Percentiles rank a stretch among this genome's conserved stretches.
These are phyloP conservation scores for Apiotrichum mycotoxinovorans DNA, from an alignment of 1,284 basidiomycete species.

Conservation along the genomic window DNA sequence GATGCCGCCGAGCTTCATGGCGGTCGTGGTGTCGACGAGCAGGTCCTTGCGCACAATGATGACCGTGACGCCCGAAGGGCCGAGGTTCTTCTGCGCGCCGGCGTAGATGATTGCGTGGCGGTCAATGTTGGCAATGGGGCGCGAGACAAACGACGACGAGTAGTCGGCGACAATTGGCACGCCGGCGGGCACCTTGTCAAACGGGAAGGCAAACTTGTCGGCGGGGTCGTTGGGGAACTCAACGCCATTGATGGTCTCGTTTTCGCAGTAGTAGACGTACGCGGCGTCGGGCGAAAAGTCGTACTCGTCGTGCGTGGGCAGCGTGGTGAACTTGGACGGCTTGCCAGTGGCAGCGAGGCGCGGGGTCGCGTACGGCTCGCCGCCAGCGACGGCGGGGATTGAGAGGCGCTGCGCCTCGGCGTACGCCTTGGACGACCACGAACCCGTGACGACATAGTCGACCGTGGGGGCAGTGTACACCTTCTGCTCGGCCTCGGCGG, in stretches of 20 bases:
- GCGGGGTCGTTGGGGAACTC: slow-evolving; percentile 70
- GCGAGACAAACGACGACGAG: slow-evolving; percentile 94
- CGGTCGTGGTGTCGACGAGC: slow-evolving; percentile 78
- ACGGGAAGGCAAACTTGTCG: slow-evolving; percentile 86
- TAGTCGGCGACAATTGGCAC: slow-evolving; percentile 91
- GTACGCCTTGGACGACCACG: slow-evolving; percentile 82
- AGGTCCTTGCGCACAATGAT: slow-evolving; percentile 90
- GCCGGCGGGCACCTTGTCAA: slow-evolving; percentile 62
- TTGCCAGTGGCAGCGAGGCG: slow-evolving; percentile 66
- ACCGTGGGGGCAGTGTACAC: slow-evolving; percentile 51
- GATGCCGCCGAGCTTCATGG: slow-evolving; percentile 66
- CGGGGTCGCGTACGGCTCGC: slow-evolving; percentile 54
- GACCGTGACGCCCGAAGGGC: slow-evolving; percentile 88
- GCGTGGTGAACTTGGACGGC: slow-evolving; percentile 72
- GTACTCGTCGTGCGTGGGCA: slow-evolving; percentile 72
- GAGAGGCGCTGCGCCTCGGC: slow-evolving; percentile 68
- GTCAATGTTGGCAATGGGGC: slow-evolving; percentile 81
- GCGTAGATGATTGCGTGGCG: slow-evolving; percentile 93
- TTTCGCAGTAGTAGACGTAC: slow-evolving; percentile 97
- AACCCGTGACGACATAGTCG: slow-evolving; percentile 87
- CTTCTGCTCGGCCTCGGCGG: slow-evolving; percentile 54
- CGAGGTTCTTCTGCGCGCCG: slow-evolving; percentile 99
- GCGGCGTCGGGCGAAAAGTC: slow-evolving; percentile 72
- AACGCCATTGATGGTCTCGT: slow-evolving; percentile 96
- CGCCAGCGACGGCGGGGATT: slow-evolving; percentile 51